Conservation (phyloP, 371 early-diverging fungal species). For the Rhizopus microsporus region DNA sequence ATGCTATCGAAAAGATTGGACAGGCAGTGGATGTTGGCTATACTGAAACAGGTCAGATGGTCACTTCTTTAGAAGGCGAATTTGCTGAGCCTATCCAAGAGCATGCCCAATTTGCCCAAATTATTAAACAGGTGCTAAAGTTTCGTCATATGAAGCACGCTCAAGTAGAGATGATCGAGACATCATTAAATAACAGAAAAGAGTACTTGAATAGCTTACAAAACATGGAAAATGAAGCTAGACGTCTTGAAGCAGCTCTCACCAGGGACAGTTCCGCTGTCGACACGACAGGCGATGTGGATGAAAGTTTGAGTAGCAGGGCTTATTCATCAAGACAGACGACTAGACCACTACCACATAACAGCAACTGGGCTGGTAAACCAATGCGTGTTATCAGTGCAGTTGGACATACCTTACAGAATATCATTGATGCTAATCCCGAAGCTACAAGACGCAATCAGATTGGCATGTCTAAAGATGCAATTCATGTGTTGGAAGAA, state of each 20-base stretch:
- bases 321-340: no score
- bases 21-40: constrained; percentile 88
- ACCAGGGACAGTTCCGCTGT: constrained; percentile 44
- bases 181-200: constrained; percentile 72
- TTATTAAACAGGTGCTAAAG: constrained; percentile 82
- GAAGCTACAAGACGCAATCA: constrained; percentile 87
- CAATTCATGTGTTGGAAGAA: constrained; percentile 75
- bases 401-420: constrained; percentile 75
- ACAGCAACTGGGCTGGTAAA: constrained; percentile 41
- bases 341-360: not conserved
- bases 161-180: constrained; percentile 79
- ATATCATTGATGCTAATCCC: constrained; percentile 94
- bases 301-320: constrained; percentile 28
- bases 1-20: constrained; percentile 87
- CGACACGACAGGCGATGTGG: constrained; percentile 26
- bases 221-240: constrained; percentile 82
- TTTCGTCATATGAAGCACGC: constrained; percentile 86
- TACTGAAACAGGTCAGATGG: constrained; percentile 73
- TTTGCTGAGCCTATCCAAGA: constrained; percentile 86
- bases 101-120: constrained; percentile 83
- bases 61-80: constrained; percentile 70
- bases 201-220: constrained; percentile 66
- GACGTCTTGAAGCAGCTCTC: constrained; percentile 80
- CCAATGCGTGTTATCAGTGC: constrained; percentile 62
- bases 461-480: constrained; percentile 88